Evolutionary conservation across 2,329 filamentous ascomycete genomes (phyloP), one percentile per base, ranked within the genome.

Genomic region (Didymosphaeria variabile): DNA sequence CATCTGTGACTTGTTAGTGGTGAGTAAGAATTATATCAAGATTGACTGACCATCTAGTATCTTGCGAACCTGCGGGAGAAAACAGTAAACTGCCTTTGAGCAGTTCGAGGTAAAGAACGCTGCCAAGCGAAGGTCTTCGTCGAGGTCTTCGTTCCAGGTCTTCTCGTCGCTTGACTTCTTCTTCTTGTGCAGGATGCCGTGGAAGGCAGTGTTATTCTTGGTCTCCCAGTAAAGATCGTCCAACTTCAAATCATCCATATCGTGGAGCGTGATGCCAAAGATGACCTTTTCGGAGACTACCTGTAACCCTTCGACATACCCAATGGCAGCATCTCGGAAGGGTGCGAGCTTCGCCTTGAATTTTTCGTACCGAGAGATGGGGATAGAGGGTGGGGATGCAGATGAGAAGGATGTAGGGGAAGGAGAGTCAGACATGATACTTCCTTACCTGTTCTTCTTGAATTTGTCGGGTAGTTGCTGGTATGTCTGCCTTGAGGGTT

Each of bases 251-350:
- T 38, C 29, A n/a, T 38, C 44, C 29, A 36, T 34, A 17, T 36
- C 21, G 17, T 19, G 29, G 12, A 4, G 5, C 10, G 19, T 9
- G 5, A 49, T 56, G 12, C 21, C 31, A 4, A 42, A 34, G 29
- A 56, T 47, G 10, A 19, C 44, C 10, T 21, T 21, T 5, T 36
- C 44, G 17, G 40, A 26, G 2, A 19, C 31, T 38, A 26, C 12
- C 17, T 56, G 54, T 10, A 56, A 17, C 3, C 42, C 54, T 32
- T 56, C 42, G 21, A 26, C 54, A n/a, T 34, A 36, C 5, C 54
- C 54, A n/a, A 56, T 32, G 13, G 54, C 54, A 26, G 23, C 54
- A 38, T 36, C 12, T 8, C 31, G 31, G 8, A 56, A 44, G 42
- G n/a, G 26, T 7, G 42, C 9, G 9, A 56, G 31, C n/a, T 36